These are phyloP conservation scores for Cyclotella cryptica DNA, from an alignment of 108 stramenopile species.

Conservation along the genomic window DNA sequence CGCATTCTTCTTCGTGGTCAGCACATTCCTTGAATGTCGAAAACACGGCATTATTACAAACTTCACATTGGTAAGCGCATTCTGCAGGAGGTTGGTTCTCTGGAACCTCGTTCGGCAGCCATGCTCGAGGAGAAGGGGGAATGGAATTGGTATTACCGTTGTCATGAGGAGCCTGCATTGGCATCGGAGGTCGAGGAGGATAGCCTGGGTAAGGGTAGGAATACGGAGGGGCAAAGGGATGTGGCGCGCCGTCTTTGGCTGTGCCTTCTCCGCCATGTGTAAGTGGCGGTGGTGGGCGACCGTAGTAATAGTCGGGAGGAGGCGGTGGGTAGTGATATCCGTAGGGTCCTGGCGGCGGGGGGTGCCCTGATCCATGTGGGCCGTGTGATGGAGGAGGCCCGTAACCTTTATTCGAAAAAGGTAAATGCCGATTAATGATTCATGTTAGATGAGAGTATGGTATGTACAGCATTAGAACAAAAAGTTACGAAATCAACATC, in stretches of 20 bases:
- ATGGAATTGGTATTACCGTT: not conserved
- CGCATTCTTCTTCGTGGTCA: slow-evolving; percentile 33
- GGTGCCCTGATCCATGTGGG: slow-evolving; percentile 5
- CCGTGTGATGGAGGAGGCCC: not conserved
- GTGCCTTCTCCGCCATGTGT: not conserved
- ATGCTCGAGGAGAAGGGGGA: slow-evolving; percentile 4
- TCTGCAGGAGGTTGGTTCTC: slow-evolving; percentile 6
- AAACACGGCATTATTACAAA: slow-evolving; percentile 32
- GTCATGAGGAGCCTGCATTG: slow-evolving; percentile 1
- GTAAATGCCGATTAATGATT: not conserved
- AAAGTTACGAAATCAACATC: not conserved
- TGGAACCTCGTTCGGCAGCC: not conserved
- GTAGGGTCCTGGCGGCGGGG: slow-evolving; percentile 18
- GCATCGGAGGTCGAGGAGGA: slow-evolving; percentile 14
- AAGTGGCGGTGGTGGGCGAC: slow-evolving; percentile 5
- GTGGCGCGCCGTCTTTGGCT: not conserved
- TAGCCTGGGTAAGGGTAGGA: not conserved
- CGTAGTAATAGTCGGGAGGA: slow-evolving; percentile 28
- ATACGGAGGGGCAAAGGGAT: slow-evolving; percentile 14
- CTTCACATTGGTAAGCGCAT: slow-evolving; percentile 41
- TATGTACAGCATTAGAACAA: not conserved
- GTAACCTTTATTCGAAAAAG: not conserved
- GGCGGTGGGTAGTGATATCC: slow-evolving; percentile 22
- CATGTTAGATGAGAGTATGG: not conserved
- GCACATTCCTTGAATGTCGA: slow-evolving; percentile 34